Conservation (phyloP, 1,139 yeast genomes). For the Blastobotrys petasosporus region DNA sequence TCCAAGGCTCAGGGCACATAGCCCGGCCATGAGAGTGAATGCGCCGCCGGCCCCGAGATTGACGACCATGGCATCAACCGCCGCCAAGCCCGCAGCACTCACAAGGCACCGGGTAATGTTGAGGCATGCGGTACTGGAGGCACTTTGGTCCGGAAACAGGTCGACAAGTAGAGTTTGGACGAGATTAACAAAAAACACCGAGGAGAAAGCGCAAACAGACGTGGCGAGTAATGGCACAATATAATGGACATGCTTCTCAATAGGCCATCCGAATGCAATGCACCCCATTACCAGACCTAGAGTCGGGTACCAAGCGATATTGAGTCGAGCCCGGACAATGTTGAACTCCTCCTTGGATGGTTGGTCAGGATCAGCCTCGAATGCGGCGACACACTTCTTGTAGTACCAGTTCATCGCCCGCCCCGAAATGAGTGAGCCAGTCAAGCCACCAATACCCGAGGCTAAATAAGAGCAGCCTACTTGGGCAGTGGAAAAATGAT, state of each 20-base stretch:
- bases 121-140: slow-evolving; percentile 54
- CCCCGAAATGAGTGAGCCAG: slow-evolving; percentile 33
- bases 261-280: slow-evolving; percentile 65
- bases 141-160: slow-evolving; percentile 51
- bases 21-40: slow-evolving; percentile 48
- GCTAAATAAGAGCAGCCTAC: slow-evolving; percentile 55
- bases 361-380: slow-evolving; percentile 17
- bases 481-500: slow-evolving; percentile 45
- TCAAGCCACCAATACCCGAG: slow-evolving; percentile 35
- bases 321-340: slow-evolving; percentile 46
- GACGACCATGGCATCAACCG: slow-evolving; percentile 49
- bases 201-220: slow-evolving; percentile 43
- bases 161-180: slow-evolving; percentile 56
- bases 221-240: slow-evolving; percentile 53
- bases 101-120: slow-evolving; percentile 55
- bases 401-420: slow-evolving; percentile 31
- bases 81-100: slow-evolving; percentile 59
- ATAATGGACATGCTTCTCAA: slow-evolving; percentile 43
- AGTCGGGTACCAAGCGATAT: slow-evolving; percentile 32
- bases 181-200: slow-evolving; percentile 46
- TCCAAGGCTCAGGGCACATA: slow-evolving; percentile 25
- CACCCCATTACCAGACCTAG: slow-evolving; percentile 33
- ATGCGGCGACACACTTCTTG: slow-evolving; percentile 14
- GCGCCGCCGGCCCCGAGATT: slow-evolving; percentile 57
- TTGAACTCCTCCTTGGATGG: slow-evolving; percentile 40